Conservation (phyloP, 164 flowering plant genomes). For the Chloranthus sessilifolius region DNA sequence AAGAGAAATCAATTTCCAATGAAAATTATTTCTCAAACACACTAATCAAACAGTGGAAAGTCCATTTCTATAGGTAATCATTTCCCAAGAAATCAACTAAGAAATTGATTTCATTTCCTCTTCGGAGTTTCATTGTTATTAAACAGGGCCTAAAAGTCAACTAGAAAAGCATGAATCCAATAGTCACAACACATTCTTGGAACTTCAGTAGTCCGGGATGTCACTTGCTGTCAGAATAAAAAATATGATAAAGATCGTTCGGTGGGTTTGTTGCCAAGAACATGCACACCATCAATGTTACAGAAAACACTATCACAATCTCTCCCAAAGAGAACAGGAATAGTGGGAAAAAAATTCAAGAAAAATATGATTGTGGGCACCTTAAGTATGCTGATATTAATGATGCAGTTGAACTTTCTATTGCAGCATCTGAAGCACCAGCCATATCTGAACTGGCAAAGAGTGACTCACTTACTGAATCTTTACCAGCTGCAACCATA, state of each 20-base stretch:
- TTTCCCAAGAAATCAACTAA: no score
- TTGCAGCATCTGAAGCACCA: conserved; percentile 88
- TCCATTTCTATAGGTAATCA: no score
- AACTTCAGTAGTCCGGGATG: conserved; percentile 11
- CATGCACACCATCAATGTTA: conserved; percentile 8
- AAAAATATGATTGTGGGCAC: conserved; percentile 9
- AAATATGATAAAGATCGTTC: conserved; percentile 3
- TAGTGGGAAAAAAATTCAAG: conserved; percentile 12
- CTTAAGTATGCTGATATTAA: conserved; percentile 23
- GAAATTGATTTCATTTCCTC: no score
- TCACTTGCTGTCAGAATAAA: conserved; percentile 6
- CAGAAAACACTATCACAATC: conserved; percentile 6
- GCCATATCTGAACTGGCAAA: conserved; percentile 56
- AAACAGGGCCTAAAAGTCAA: no score
- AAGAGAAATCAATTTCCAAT: no score
- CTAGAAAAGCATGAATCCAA: conserved; percentile 11
- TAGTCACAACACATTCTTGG: conserved; percentile 12
- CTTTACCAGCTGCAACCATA: conserved; percentile 32
- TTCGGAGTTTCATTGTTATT: no score
- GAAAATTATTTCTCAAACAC: no score
- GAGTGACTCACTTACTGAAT: conserved; percentile 21
- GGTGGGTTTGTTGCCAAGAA: conserved; percentile 2
- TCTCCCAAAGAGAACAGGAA: conserved; percentile 9
- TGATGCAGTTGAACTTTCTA: conserved; percentile 63
- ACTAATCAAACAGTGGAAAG: no score